Evolutionary conservation across 768 basidiomycete genomes (phyloP), one percentile per base, ranked within the genome.

Genomic region (Basidioascus undulatus): DNA sequence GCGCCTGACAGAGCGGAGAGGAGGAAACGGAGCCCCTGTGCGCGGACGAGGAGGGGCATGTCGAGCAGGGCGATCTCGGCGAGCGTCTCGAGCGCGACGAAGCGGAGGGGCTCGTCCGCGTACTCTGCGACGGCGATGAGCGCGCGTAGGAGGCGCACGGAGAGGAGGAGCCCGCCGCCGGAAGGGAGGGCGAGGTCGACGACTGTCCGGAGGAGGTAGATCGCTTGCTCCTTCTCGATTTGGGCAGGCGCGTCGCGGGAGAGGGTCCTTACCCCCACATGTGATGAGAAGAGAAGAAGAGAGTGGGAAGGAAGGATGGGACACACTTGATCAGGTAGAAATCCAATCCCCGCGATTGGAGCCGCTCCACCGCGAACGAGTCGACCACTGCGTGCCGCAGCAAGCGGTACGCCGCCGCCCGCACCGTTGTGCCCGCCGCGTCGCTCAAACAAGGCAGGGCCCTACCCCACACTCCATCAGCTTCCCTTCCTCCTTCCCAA

Each of bases 101-200:
- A 64, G 43, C 77, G 66, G 52, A 96, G 79, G 1, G 78, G 74
- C 51, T 96, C 92, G 48, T 96, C 92, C 9, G 70, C 65, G 43
- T 83, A 78, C 55, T 98, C 92, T 0, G 87, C 84, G 11, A 92
- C 71, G 8, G 87, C 81, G 31, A 94, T 71, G n/a, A 96, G 61
- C 10, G 82, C 79, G 25, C 92, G 71, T 61, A 94, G 70, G 38
- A 84, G 68, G 23, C 72, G 62, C 50, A 79, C 72, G 6, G 77
- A 74, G 19, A 52, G 30, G 37, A 84, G 55, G 11, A 72, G 73
- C 4, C 76, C 66, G 3, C 55, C 55, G 10, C 66, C 12, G 30
- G 1, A 3, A 12, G 30, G 19, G 28, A 24, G 30, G 15, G 33
- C 4, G 5, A 35, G 34, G 12, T n/a, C 9, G 13, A 42, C 11